Conservation (phyloP, 176 grass and related monocot species). For the bread wheat (Triticum aestivum) region IWGSC_CS_RefSeq_v2.1 NC_057806.1:635618193-635618692, state of each 20-base stretch:
- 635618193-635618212: slow-evolving; percentile 80
- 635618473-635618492: slow-evolving; percentile 86
- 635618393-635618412: slow-evolving; percentile 74
- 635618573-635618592: slow-evolving; percentile 90
- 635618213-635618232: slow-evolving; percentile 61
- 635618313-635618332: slow-evolving; percentile 55
- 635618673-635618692: slow-evolving; percentile 58
- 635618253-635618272: slow-evolving; percentile 74
- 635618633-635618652: slow-evolving; percentile 54
- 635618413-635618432: slow-evolving; percentile 70
- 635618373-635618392: slow-evolving; percentile 69
- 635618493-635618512: slow-evolving; percentile 81
- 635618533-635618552: slow-evolving; percentile 51
- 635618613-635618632: slow-evolving; percentile 69
- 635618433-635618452: slow-evolving; percentile 64
- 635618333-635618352: slow-evolving; percentile 78
- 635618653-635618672: slow-evolving; percentile 49
- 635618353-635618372: slow-evolving; percentile 79
- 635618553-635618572: slow-evolving; percentile 73
- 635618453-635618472: slow-evolving; percentile 74
- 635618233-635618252: slow-evolving; percentile 38
- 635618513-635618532: slow-evolving; percentile 33
- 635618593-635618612: slow-evolving; percentile 73
- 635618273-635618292: slow-evolving; percentile 80
- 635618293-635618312: slow-evolving; percentile 53